These are phyloP conservation scores for Rhodamnia rubescens DNA, from an alignment of 345 rosid species.

Conservation along the genomic window DNA sequence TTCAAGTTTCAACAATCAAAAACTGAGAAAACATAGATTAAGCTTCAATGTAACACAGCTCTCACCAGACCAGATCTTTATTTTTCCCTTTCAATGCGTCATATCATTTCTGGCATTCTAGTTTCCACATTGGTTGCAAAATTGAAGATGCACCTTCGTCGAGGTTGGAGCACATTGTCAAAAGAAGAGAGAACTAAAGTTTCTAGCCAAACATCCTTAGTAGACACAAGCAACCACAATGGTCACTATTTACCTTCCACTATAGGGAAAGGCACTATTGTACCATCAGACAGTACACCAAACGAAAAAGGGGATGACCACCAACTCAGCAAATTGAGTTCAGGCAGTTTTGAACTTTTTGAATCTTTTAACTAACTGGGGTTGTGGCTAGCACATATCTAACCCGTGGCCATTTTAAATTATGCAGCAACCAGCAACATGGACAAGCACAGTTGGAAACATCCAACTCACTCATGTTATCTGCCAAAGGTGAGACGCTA, in stretches of 20 bases:
- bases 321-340: neutral
- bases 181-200: neutral
- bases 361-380: neutral
- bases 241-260: neutral
- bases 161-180: neutral
- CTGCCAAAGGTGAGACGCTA: slow-evolving; percentile 7
- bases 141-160: neutral
- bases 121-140: neutral
- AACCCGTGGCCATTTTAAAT: neutral
- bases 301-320: neutral
- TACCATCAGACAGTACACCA: neutral
- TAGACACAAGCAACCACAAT: neutral
- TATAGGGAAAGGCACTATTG: neutral
- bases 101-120: neutral
- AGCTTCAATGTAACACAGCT: neutral
- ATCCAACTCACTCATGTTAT: neutral
- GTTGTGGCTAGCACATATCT: neutral
- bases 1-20: neutral
- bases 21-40: neutral
- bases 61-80: neutral
- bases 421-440: neutral
- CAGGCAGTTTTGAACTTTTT: neutral
- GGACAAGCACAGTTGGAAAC: neutral
- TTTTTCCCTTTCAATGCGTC: neutral
- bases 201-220: neutral